Evolutionary conservation across 176 grass and related monocot species (phyloP), one percentile per base, ranked within the genome.

Genomic region (Tuctoria greenei): DNA sequence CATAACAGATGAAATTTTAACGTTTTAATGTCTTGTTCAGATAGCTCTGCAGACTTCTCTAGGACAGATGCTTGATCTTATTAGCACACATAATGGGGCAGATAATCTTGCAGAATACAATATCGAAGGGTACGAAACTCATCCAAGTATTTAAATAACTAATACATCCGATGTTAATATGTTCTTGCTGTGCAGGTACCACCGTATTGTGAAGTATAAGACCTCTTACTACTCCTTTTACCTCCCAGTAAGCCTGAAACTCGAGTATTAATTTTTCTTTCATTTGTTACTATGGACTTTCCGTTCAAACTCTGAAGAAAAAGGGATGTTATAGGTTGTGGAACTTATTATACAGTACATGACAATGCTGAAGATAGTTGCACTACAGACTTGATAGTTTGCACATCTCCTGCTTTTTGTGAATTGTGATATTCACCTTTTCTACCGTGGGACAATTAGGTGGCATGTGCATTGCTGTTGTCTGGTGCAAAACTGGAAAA

Each of bases 151-250:
- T 66, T 57, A n/a, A 25, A 11, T 62, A 44, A 51, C 9, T 64
- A 34, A 0, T 10, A 15, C 20, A 64, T 12, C 35, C 13, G 10
- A 5, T 4, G 24, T 21, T 66, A 42, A 23, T 82, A 14, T 17
- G 4, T 6, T 86, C 40, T 28, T 69, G 44, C 47, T 26, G 8
- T 67, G 46, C 27, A 91, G 88, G 27, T 91, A 87, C 52, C 84
- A 47, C 21, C 84, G 81, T 15, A 87, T 91, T 87, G 88, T 91
- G 2, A 86, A 86, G 35, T 86, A 91, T 64, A 87, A 91, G 70
- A 91, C 84, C 55, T 64, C 84, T 56, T 91, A 87, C 49, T 91
- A 87, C 43, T 87, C 84, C 42, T 91, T 91, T 77, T 91, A 91
- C 51, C 88, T 91, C 14, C 88, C 88, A 6, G 88, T 91, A 77